phyloP scores from a whole-genome alignment of 495 filamentous ascomycete species.

The Aspergillus conjunctus region DNA sequence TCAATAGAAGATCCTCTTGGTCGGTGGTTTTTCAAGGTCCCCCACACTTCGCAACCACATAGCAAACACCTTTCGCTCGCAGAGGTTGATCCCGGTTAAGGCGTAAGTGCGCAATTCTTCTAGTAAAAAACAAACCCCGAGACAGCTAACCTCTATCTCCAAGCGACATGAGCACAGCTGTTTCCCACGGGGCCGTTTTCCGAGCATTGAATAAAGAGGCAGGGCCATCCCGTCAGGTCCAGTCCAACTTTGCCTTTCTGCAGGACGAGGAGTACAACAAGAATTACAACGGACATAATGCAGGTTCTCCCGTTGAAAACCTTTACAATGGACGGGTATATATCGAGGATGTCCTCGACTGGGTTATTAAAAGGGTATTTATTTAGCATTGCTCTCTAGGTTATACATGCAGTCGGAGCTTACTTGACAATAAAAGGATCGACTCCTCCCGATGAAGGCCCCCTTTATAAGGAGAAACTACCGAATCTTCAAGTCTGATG shows the following conservation, averaged over 20 bases:
- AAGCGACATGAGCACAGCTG: not conserved
- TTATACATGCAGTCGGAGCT: not conserved
- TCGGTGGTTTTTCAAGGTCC: not conserved
- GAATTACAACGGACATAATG: not conserved
- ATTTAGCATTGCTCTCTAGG: not conserved
- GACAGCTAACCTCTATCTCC: not conserved
- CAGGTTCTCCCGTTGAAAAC: not conserved
- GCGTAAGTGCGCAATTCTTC: not conserved
- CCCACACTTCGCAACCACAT: not conserved
- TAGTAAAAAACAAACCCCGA: not conserved
- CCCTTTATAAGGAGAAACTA: not conserved
- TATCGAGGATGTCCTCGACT: not conserved
- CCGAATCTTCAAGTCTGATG: not conserved
- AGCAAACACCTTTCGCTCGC: not conserved
- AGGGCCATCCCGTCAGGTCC: not conserved
- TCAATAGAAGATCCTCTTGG: not conserved
- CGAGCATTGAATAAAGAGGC: not conserved
- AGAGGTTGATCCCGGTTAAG: not conserved
- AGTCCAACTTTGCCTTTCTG: not conserved
- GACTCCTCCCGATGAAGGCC: not conserved
- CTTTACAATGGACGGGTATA: not conserved
- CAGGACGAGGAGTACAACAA: not conserved
- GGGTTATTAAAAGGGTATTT: slow-evolving; percentile 1
- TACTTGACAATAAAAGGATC: not conserved
- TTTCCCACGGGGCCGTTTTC: not conserved